phyloP scores from a whole-genome alignment of 768 basidiomycete genomes.

The Cystofilobasidium ferigula region DNA sequence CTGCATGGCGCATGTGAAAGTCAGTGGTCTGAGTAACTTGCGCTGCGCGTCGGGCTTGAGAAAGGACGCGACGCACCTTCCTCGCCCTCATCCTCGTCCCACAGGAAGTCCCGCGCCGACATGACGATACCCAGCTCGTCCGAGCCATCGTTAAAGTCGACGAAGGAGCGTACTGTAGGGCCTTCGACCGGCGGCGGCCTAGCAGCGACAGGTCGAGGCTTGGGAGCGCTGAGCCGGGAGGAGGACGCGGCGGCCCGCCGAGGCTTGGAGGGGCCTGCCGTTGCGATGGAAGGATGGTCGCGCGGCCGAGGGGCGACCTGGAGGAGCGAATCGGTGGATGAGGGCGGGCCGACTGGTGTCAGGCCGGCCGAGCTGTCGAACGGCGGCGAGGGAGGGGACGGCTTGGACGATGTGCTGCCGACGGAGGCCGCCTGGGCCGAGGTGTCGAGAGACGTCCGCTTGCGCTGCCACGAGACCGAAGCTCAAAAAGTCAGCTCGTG shows the following conservation, averaged over 20 bases:
- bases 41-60: too few relatives aligned
- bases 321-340: not conserved
- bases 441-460: not conserved
- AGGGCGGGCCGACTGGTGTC: not conserved
- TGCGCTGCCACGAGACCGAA: not conserved
- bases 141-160: not conserved
- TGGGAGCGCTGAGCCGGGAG: too few relatives aligned
- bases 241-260: too few relatives aligned
- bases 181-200: not conserved
- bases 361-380: not conserved
- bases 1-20: not conserved
- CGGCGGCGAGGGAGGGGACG: too few relatives aligned
- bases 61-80: not conserved
- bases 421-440: not conserved
- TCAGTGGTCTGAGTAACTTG: too few relatives aligned
- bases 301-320: not conserved
- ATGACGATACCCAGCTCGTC: not conserved
- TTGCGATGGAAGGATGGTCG: too few relatives aligned
- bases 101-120: not conserved
- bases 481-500: not conserved
- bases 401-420: too few relatives aligned
- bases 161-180: not conserved
- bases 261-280: too few relatives aligned
- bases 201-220: too few relatives aligned
- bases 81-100: not conserved